Percentiles rank a stretch among this genome's conserved stretches.
These are phyloP conservation scores for Parachaetomium inaequale DNA, from an alignment of 495 filamentous ascomycete species.

Conservation along the genomic window DNA sequence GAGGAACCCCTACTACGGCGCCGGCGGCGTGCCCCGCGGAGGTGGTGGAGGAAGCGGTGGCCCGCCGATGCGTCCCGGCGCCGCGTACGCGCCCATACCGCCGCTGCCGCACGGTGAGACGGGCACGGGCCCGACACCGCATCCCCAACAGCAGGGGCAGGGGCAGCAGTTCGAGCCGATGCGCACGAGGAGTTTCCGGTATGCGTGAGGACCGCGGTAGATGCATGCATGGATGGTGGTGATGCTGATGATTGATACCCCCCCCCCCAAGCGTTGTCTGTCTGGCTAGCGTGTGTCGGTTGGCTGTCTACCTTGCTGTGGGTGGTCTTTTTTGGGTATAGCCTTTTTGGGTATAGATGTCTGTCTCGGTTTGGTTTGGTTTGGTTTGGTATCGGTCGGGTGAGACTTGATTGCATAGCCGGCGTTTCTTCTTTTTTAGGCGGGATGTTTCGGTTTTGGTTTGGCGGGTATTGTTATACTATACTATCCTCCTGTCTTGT, in stretches of 20 bases:
- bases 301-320: too few relatives aligned
- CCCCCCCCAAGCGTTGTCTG: too few relatives aligned
- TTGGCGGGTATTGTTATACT: background rate
- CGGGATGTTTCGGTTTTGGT: background rate
- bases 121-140: background rate
- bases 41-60: background rate
- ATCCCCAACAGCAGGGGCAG: background rate
- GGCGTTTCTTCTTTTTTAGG: background rate
- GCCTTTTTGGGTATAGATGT: background rate
- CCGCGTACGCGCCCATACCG: slow-evolving; percentile 8
- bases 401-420: background rate
- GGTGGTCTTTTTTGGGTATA: background rate
- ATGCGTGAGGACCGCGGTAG: too few relatives aligned
- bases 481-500: too few relatives aligned
- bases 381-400: background rate
- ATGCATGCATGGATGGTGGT: background rate
- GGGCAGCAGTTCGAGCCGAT: slow-evolving; percentile 20
- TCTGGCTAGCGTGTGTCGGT: too few relatives aligned
- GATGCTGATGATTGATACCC: background rate
- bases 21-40: background rate
- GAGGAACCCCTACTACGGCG: background rate
- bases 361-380: background rate
- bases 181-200: slow-evolving; percentile 27
- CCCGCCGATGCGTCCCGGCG: slow-evolving; percentile 9
- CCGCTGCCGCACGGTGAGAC: background rate